Base-by-base conservation (phyloP, 148 eudicot genomes). In the Oxyria digyna region DNA sequence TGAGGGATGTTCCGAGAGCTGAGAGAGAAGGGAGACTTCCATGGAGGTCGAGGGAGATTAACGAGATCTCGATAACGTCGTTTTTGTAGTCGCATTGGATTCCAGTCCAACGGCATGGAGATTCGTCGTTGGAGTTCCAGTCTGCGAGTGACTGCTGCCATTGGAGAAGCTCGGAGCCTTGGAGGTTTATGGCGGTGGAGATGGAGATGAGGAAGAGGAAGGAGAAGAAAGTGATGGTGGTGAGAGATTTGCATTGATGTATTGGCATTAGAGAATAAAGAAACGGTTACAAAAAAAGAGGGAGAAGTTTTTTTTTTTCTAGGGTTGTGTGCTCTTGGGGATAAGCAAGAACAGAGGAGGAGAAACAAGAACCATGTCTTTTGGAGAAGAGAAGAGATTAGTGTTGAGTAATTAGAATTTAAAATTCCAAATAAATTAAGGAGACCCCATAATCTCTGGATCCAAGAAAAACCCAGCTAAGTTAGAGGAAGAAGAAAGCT, bases 381-480 rank as follows among this genome's bases (percentile, higher is more conserved):
- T 81, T 78, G 77, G 79, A 73, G 76, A 27, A 67, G 50, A 59
- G 71, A 63, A 42, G 37, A 59, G 65, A 27, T 50, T 9, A 50
- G 57, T 10, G 26, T 59, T 59, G 3, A 24, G 23, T 59, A 59
- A 59, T 29, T 59, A 5, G 8, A 69, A 64, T 71, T 72, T 66
- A 62, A 74, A 67, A 31, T 10, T 12, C 71, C 35, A 71, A 71
- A 67, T 71, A 73, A 46, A 73, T 59, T 76, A 68, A 71, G 70
- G 42, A 71, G 14, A 20, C 74, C 75, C 76, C 83, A 79, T 91
- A 79, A 81, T 84, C 94, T 80, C 89, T 49, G 84, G 97, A 87
- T 91, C 97, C 89, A 81, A 86, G 91, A 86, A 78, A n/a, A 67
- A 18, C 57, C 84, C 87, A 91, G 87, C 91, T 91, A 85, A 80